These are phyloP conservation scores for Akanthomyces lecanii DNA, from an alignment of 2,329 filamentous ascomycete genomes.

Conservation along the genomic window DNA sequence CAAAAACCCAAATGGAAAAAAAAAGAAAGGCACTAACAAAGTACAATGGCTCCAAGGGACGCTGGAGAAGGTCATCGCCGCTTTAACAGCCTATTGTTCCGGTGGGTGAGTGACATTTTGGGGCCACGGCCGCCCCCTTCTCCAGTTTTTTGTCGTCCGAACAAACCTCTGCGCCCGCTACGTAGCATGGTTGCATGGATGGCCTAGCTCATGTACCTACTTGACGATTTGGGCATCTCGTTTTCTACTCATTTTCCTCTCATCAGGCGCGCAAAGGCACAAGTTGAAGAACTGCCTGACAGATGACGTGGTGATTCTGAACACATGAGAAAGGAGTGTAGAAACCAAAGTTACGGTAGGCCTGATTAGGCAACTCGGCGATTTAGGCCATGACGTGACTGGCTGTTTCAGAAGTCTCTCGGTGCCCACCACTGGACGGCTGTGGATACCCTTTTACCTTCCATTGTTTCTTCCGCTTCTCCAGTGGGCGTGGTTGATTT, in stretches of 20 bases:
- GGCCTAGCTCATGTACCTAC: neutral
- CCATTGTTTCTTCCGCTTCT: neutral
- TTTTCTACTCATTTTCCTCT: neutral
- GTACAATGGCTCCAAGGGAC: too few relatives aligned
- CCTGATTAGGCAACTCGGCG: neutral
- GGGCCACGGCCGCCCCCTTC: neutral
- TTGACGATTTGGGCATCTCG: neutral
- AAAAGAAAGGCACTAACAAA: too few relatives aligned
- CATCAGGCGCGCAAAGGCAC: too few relatives aligned
- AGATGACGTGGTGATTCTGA: neutral
- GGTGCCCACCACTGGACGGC: neutral
- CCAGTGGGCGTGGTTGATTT: neutral
- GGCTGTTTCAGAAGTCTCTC: neutral
- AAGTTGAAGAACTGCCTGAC: too few relatives aligned
- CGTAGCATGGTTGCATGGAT: neutral
- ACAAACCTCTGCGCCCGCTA: neutral
- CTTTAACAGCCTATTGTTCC: neutral
- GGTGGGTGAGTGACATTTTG: neutral
- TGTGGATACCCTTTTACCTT: neutral
- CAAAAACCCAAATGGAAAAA: too few relatives aligned
- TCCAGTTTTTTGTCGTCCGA: neutral
- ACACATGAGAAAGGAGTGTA: neutral
- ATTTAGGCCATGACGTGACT: constrained; percentile 1
- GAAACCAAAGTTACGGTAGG: neutral
- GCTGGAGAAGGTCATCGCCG: neutral